Base-by-base conservation (phyloP, 2,329 filamentous ascomycete species). In the Phaeosphaeriaceae sp. region DNA sequence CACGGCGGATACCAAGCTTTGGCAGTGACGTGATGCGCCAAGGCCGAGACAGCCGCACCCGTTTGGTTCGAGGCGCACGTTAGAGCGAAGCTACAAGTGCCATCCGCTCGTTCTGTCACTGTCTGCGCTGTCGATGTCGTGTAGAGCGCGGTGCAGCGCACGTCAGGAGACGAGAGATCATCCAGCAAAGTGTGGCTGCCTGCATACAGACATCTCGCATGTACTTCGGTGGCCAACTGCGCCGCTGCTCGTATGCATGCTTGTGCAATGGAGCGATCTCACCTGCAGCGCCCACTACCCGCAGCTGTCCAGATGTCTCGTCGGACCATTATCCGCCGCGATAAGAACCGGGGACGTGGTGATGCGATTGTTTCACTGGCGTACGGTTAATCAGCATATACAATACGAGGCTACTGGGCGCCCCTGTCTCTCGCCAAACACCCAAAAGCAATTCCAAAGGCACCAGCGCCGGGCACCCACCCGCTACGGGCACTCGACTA, bases 401-500 rank as follows among this genome's bases (percentile, higher is more conserved):
- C 47, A 55, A 58, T 53, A 44, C 31, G 31, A 21, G 41, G 6
- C 3, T 11, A 36, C 41, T 19, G 41, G 41, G n/a, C 59, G 48
- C 63, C 60, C 63, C 58, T 63, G 63, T 48, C 57, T 25, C 56
- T 56, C 58, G 58, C 61, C 61, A 63, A 56, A 61, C 52, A 41
- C 46, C 36, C 60, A 48, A 24, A 40, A 58, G 54, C 48, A 56
- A 56, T 13, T 60, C 27, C 48, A 21, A 66, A 68, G 68, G 65
- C 66, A 68, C 61, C 68, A 67, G 55, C 57, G 57, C 56, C 64
- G 57, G 53, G 54, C 53, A 47, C 53, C 53, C 58, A 59, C 56
- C 58, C 54, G 53, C 42, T 40, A 56, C 51, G 57, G 60, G 47
- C 41, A 51, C 48, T 53, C 50, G 46, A 57, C 54, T 55, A 51